phyloP scores from a whole-genome alignment of 176 grass and related monocot species.

The Aegilops sharonensis region DNA sequence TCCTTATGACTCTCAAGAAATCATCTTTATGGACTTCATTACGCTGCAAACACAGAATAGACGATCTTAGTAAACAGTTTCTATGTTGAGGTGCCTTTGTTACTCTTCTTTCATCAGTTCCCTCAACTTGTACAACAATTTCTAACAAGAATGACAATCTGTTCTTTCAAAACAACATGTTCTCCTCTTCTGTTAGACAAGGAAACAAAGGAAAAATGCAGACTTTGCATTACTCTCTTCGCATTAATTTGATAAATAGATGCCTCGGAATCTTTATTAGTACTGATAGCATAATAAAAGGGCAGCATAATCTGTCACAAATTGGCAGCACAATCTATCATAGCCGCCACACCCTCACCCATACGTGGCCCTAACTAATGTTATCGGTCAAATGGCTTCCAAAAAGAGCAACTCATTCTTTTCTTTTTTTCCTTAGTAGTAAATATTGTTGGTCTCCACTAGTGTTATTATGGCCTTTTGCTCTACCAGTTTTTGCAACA shows the following conservation, averaged over 20 bases:
- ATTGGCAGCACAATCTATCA: neutral
- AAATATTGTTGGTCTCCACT: neutral
- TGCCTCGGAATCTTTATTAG: neutral
- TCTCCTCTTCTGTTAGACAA: neutral
- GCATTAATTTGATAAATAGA: neutral
- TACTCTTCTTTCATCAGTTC: constrained; percentile 13
- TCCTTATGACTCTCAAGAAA: constrained; percentile 93
- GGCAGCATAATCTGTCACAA: neutral
- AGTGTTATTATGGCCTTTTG: constrained; percentile 16
- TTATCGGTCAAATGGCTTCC: neutral
- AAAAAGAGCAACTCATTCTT: neutral
- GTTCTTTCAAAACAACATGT: neutral
- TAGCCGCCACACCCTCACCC: neutral
- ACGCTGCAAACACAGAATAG: constrained; percentile 54
- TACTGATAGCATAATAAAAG: neutral
- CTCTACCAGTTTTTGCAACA: constrained; percentile 12
- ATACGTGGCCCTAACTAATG: neutral
- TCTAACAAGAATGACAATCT: constrained; percentile 17
- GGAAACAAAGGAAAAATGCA: constrained; percentile 27
- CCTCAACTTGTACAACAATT: neutral
- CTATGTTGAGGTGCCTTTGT: neutral
- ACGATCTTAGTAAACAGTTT: constrained; percentile 20
- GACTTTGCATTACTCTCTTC: neutral
- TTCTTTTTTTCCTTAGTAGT: constrained; percentile 13
- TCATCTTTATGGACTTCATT: constrained; percentile 98